phyloP scores from a whole-genome alignment of 495 filamentous ascomycete genomes.

The Penicillium dipodomyicola region DNA sequence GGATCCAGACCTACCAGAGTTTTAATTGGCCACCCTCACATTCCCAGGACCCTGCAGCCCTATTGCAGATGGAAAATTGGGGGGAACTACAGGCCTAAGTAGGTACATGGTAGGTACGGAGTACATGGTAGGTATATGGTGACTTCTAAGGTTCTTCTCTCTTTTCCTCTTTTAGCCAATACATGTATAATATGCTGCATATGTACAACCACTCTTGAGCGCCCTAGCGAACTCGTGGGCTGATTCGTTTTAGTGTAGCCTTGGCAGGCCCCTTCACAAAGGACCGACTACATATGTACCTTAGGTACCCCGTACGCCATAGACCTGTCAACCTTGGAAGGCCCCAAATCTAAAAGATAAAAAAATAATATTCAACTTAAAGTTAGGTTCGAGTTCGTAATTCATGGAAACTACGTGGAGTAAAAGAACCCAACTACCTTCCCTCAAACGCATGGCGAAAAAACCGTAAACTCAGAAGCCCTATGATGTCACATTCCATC shows the following conservation, averaged over 20 bases:
- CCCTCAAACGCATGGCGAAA: conserved; percentile 3
- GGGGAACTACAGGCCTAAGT: no score
- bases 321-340: neutral
- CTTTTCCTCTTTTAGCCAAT: no score
- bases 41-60: neutral
- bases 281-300: no score
- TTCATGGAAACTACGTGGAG: neutral
- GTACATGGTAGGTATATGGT: no score
- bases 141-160: no score
- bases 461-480: neutral
- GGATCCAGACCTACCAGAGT: neutral
- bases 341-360: neutral
- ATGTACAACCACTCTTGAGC: neutral
- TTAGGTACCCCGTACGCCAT: no score
- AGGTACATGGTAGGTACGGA: no score
- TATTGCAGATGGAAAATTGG: neutral
- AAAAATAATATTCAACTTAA: neutral
- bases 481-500: conserved; percentile 18
- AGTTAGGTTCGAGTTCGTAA: neutral
- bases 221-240: neutral
- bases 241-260: neutral
- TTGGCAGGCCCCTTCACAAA: neutral
- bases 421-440: neutral
- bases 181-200: no score
- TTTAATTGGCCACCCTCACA: neutral